Conservation (phyloP, 371 early-diverging fungal species). For the Homolaphlyctis polyrhiza region DNA sequence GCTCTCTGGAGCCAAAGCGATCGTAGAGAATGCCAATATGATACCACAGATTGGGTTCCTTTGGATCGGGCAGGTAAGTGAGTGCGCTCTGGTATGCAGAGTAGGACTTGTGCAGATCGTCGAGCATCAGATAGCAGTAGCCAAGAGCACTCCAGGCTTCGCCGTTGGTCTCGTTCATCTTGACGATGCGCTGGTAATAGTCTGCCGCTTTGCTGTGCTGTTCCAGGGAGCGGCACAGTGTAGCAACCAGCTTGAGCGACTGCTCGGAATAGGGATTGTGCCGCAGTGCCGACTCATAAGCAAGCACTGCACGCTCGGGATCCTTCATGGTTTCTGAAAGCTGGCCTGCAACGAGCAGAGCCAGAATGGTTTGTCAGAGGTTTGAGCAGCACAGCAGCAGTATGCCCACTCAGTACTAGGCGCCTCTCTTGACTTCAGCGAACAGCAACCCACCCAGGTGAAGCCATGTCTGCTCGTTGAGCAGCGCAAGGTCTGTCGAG, state of each 20-base stretch:
- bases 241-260: conserved; percentile 68
- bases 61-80: conserved; percentile 78
- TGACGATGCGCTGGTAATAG: conserved; percentile 77
- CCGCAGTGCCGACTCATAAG: conserved; percentile 81
- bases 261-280: conserved; percentile 82
- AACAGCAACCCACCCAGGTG: conserved; percentile 38
- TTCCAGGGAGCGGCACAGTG: conserved; percentile 63
- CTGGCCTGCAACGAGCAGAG: conserved; percentile 45
- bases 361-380: neutral
- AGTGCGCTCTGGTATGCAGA: conserved; percentile 92
- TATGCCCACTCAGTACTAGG: no score
- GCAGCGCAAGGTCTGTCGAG: conserved; percentile 9
- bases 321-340: conserved; percentile 61
- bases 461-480: conserved; percentile 29
- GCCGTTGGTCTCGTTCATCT: conserved; percentile 74
- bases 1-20: conserved; percentile 90
- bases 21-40: conserved; percentile 97
- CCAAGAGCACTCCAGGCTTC: conserved; percentile 91
- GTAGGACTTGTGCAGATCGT: conserved; percentile 89
- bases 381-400: no score
- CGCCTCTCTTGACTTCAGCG: no score
- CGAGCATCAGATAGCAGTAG: conserved; percentile 91
- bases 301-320: conserved; percentile 70
- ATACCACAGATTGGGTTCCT: conserved; percentile 98
- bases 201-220: conserved; percentile 73